A percentile compares a stretch with the other conserved stretches of the same genome.
These are phyloP conservation scores for Vaccinium macrocarpon DNA, from an alignment of 148 eudicot species.

Conservation along the genomic window DNA sequence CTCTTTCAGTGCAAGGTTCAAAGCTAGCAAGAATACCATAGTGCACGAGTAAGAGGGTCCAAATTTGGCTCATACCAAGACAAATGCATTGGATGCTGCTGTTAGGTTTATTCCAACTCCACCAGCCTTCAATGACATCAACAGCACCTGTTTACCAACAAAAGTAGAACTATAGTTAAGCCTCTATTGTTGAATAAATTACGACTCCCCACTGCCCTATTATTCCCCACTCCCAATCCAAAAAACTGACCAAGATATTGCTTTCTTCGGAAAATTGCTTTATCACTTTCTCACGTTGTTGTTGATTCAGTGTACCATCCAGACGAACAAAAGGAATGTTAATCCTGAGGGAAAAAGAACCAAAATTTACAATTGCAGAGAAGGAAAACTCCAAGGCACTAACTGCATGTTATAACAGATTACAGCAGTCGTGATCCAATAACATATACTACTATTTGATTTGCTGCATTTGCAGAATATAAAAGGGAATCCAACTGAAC, in stretches of 20 bases:
- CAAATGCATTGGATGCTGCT: constrained; percentile 97
- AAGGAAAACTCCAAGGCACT: background rate
- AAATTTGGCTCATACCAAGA: constrained; percentile 51
- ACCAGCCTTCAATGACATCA: constrained; percentile 98
- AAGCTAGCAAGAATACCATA: constrained; percentile 9
- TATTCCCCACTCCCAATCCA: constrained; percentile 3
- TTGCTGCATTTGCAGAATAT: background rate
- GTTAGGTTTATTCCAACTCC: constrained; percentile 97
- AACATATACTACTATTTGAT: background rate
- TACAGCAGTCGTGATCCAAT: background rate
- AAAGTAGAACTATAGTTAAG: background rate
- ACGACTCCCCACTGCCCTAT: background rate
- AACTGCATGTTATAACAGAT: background rate
- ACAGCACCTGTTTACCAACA: constrained; percentile 57
- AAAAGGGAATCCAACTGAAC: background rate
- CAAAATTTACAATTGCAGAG: background rate
- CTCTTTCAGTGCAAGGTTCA: background rate
- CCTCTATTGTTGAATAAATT: background rate
- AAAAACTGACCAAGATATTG: constrained; percentile 56
- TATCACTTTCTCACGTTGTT: constrained; percentile 89
- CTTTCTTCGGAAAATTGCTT: constrained; percentile 90
- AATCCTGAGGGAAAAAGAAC: constrained; percentile 39
- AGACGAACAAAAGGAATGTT: constrained; percentile 83
- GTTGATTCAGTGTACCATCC: constrained; percentile 90
- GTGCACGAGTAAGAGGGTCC: background rate